phyloP scores from a whole-genome alignment of 148 eudicot species.

The Camellia japonica region DNA sequence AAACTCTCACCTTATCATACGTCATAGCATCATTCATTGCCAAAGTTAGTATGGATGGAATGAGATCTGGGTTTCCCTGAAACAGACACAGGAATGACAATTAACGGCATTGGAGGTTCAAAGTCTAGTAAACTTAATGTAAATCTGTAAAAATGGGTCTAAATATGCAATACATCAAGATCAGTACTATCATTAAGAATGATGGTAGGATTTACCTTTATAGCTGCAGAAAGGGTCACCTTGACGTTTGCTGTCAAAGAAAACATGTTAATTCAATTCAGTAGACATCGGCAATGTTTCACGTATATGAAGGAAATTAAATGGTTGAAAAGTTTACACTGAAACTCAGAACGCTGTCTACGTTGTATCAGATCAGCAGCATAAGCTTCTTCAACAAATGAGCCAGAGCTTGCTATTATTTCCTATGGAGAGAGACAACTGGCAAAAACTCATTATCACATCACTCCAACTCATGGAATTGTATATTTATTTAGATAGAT shows the following conservation, averaged over 20 bases:
- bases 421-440: conserved; percentile 58
- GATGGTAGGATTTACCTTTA: conserved; percentile 51
- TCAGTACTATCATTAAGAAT: neutral
- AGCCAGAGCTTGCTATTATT: conserved; percentile 52
- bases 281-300: neutral
- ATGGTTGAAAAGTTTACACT: conserved; percentile 40
- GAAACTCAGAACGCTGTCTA: conserved; percentile 82
- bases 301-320: neutral
- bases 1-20: conserved; percentile 73
- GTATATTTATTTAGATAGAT: neutral
- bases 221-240: conserved; percentile 51
- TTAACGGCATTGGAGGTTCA: conserved; percentile 2
- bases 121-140: neutral
- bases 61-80: conserved; percentile 65
- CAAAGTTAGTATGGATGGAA: conserved; percentile 62
- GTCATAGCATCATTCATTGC: conserved; percentile 86
- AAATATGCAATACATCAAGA: neutral
- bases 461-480: conserved; percentile 11
- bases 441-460: conserved; percentile 44
- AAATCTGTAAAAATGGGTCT: neutral
- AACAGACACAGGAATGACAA: neutral
- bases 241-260: conserved; percentile 60
- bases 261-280: conserved; percentile 18
- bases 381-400: conserved; percentile 54
- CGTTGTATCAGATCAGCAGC: conserved; percentile 89